Conservation (phyloP, 495 filamentous ascomycete species). For the Aspergillus homomorphus region DNA sequence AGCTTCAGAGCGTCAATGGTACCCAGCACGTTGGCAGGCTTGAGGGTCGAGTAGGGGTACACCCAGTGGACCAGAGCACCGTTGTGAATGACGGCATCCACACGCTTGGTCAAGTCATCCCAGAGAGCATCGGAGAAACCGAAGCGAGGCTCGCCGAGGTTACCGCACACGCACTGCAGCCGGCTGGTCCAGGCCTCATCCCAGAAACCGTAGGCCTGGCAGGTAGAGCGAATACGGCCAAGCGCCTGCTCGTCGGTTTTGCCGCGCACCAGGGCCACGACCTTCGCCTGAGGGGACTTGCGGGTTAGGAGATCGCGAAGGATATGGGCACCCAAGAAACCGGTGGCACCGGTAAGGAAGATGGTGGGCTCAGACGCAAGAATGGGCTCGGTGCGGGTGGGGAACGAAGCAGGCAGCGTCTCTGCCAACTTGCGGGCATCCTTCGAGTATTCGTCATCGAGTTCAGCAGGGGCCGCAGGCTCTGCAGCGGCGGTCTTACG, state of each 20-base stretch:
- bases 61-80: constrained; percentile 90
- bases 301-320: constrained; percentile 69
- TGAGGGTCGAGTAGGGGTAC: constrained; percentile 71
- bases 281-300: constrained; percentile 51
- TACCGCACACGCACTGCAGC: constrained; percentile 66
- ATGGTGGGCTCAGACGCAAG: constrained; percentile 50
- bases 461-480: constrained; percentile 23
- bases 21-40: constrained; percentile 73
- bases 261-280: constrained; percentile 79
- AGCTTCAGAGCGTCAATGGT: constrained; percentile 76
- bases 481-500: constrained; percentile 26
- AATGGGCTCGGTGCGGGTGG: constrained; percentile 26
- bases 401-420: constrained; percentile 44
- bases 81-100: constrained; percentile 86
- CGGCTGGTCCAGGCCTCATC: constrained; percentile 61
- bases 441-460: constrained; percentile 60
- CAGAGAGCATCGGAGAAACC: constrained; percentile 63
- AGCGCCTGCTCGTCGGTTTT: constrained; percentile 50
- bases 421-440: constrained; percentile 60
- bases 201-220: constrained; percentile 75
- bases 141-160: constrained; percentile 67
- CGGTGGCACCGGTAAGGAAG: constrained; percentile 87
- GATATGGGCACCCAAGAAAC: constrained; percentile 84
- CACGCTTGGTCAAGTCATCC: constrained; percentile 59
- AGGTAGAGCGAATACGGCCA: constrained; percentile 44